Percentiles rank a stretch among this genome's conserved stretches.
These are phyloP conservation scores for Reticulomyxa filosa DNA, from an alignment of 78 protist species.

Conservation along the genomic window DNA sequence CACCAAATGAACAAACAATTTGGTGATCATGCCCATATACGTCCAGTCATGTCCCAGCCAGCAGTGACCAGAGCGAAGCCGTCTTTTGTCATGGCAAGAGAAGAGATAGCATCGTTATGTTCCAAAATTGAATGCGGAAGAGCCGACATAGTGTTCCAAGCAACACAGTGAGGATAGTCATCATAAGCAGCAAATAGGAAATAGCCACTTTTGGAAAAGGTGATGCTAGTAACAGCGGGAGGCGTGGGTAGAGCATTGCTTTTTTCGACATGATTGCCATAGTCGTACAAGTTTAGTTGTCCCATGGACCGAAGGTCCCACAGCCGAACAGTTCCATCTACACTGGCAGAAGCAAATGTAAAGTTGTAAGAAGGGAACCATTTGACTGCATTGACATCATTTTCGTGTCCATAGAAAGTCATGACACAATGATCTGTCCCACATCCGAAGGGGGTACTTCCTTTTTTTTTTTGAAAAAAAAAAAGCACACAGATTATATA, in stretches of 20 bases:
- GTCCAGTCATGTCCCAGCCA: slow-evolving; percentile 65
- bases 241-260: too few relatives aligned
- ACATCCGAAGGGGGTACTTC: too few relatives aligned
- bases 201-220: slow-evolving; percentile 36
- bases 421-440: slow-evolving; percentile 50
- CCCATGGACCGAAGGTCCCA: slow-evolving; percentile 83
- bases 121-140: slow-evolving; percentile 35
- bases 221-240: slow-evolving; percentile 73
- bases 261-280: slow-evolving; percentile 47
- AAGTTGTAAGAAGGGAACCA: slow-evolving; percentile 27
- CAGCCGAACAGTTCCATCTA: slow-evolving; percentile 72
- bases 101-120: slow-evolving; percentile 77
- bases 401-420: slow-evolving; percentile 77
- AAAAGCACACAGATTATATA: too few relatives aligned
- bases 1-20: too few relatives aligned
- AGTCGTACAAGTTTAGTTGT: slow-evolving; percentile 51
- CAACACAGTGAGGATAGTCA: slow-evolving; percentile 64
- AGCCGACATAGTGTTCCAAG: slow-evolving; percentile 81
- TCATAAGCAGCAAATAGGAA: slow-evolving; percentile 55
- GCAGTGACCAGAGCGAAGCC: slow-evolving; percentile 91
- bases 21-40: slow-evolving; percentile 16
- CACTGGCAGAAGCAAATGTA: slow-evolving; percentile 67
- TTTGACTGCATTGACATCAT: slow-evolving; percentile 77
- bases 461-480: too few relatives aligned
- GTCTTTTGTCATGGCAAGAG: slow-evolving; percentile 69